Conservation (phyloP, 495 filamentous ascomycete species). For the Pseudevernia furfuracea region DNA sequence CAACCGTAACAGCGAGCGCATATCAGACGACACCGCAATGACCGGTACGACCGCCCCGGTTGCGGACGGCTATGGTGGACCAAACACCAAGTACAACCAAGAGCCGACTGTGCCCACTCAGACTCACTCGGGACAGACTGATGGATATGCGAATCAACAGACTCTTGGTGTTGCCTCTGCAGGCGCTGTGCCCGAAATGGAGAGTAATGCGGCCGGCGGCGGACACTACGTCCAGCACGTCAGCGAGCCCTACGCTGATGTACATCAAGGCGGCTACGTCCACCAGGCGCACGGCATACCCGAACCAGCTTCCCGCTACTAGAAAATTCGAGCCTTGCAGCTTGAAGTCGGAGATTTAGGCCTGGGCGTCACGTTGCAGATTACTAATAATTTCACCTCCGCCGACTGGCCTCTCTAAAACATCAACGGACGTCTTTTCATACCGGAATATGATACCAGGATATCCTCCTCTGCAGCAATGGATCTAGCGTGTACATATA, state of each 20-base stretch:
- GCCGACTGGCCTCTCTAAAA: neutral
- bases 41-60: constrained; percentile 19
- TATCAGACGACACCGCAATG: constrained; percentile 24
- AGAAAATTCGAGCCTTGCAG: neutral
- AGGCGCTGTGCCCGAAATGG: constrained; percentile 12
- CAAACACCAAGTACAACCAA: constrained; percentile 18
- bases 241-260: constrained; percentile 14
- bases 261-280: constrained; percentile 17
- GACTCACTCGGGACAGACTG: neutral
- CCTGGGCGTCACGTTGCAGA: neutral
- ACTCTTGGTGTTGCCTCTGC: neutral
- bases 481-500: neutral
- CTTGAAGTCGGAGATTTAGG: neutral
- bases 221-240: constrained; percentile 8
- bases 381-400: too few species aligned
- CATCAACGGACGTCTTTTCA: neutral
- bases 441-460: neutral
- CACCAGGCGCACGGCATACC: neutral
- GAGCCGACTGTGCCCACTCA: neutral
- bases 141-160: constrained; percentile 3
- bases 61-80: constrained; percentile 19
- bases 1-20: constrained; percentile 19
- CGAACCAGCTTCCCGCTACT: neutral
- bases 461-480: neutral
- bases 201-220: neutral